phyloP scores from a whole-genome alignment of 2,329 filamentous ascomycete genomes.

The Penicillium sp. region DNA sequence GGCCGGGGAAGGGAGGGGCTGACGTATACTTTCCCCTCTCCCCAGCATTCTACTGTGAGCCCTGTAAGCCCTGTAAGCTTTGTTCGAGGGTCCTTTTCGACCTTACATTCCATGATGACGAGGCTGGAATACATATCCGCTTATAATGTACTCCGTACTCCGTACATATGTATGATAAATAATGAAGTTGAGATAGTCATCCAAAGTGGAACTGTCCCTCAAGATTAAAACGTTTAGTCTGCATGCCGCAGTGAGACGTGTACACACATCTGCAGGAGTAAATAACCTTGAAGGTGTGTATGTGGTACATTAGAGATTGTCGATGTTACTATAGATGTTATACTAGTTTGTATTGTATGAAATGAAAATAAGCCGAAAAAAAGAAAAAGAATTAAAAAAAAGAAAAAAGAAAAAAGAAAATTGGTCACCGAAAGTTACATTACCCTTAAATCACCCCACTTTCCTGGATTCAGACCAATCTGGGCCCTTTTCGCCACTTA shows the following conservation, averaged over 20 bases:
- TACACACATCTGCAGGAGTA: background rate
- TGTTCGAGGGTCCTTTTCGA: background rate
- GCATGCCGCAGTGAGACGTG: background rate
- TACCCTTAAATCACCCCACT: conserved; percentile 10
- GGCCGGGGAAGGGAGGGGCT: background rate
- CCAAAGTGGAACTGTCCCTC: background rate
- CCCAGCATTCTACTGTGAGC: background rate
- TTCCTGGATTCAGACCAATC: conserved; percentile 12
- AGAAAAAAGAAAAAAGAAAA: background rate
- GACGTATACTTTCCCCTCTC: conserved; percentile 4
- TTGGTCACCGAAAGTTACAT: conserved; percentile 9
- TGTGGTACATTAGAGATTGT: background rate
- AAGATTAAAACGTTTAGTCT: background rate
- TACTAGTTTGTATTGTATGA: background rate
- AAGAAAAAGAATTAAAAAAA: no score
- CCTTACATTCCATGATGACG: background rate
- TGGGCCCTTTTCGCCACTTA: background rate
- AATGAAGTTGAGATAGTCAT: background rate
- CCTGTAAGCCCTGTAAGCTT: no score
- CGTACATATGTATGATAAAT: background rate
- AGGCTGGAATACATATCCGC: background rate
- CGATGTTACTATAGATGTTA: background rate
- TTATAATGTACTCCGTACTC: background rate
- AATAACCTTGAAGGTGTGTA: background rate
- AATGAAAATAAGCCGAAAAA: background rate